A percentile compares a stretch with the other conserved stretches of the same genome.
Evolutionary conservation across 2,329 filamentous ascomycete species (phyloP).

Genomic region (Penicillium sp.): DNA sequence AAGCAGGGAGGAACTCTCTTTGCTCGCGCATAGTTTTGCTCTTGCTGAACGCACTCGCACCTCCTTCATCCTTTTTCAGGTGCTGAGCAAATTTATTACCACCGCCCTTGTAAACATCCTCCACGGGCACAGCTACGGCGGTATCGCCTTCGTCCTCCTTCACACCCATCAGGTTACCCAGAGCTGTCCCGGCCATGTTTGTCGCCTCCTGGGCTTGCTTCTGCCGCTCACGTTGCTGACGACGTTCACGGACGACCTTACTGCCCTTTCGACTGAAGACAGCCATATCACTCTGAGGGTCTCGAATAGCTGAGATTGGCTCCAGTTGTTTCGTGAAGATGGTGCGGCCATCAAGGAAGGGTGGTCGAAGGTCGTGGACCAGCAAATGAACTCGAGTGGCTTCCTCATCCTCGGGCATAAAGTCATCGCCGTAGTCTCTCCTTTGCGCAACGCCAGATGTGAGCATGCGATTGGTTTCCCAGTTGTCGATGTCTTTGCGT

Average conservation of each 20-base stretch:
- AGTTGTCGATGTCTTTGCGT: conserved; percentile 93
- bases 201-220: conserved; percentile 95
- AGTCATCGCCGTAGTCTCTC: conserved; percentile 78
- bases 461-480: conserved; percentile 98
- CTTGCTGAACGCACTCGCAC: conserved; percentile 87
- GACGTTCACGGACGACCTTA: conserved; percentile 84
- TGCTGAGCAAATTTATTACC: conserved; percentile 85
- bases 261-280: conserved; percentile 97
- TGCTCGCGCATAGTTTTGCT: conserved; percentile 91
- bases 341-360: conserved; percentile 90
- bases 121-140: conserved; percentile 74
- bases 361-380: conserved; percentile 90
- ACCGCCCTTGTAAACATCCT: conserved; percentile 66
- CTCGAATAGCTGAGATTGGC: conserved; percentile 87
- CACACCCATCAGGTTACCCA: conserved; percentile 94
- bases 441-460: conserved; percentile 94
- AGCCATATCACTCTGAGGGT: conserved; percentile 97
- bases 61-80: conserved; percentile 81
- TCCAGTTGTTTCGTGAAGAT: conserved; percentile 98
- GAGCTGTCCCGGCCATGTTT: conserved; percentile 84
- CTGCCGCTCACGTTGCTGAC: conserved; percentile 90
- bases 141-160: conserved; percentile 90
- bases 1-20: conserved; percentile 89
- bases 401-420: conserved; percentile 84
- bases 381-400: conserved; percentile 85